A percentile compares a stretch with the other conserved stretches of the same genome.
Conservation (phyloP, 345 rosid species). For the Tarenaya hassleriana region DNA sequence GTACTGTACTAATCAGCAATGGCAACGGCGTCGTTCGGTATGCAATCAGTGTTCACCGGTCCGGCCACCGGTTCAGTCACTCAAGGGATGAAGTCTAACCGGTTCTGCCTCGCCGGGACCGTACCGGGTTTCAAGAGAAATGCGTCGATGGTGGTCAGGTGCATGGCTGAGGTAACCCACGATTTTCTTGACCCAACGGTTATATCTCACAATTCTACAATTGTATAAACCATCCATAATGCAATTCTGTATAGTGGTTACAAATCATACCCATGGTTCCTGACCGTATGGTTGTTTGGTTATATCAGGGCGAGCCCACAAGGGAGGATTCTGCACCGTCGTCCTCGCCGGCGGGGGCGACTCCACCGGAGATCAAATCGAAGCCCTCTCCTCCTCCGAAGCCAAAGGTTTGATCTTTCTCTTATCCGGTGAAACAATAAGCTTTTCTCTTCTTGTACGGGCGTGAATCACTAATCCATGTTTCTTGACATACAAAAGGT, state of each 20-base stretch:
- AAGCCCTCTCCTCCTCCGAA: conserved; percentile 21
- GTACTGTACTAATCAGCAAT: too few relatives aligned
- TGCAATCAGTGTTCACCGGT: conserved; percentile 40
- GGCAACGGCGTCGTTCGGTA: conserved; percentile 31
- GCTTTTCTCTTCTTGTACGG: not conserved
- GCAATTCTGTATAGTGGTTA: too few relatives aligned
- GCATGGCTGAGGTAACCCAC: conserved; percentile 39
- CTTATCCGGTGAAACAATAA: not conserved
- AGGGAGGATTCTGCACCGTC: conserved; percentile 25
- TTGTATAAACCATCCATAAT: too few relatives aligned
- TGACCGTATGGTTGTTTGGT: not conserved
- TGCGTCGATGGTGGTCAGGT: conserved; percentile 28
- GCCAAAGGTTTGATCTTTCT: conserved; percentile 23
- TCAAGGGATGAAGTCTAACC: conserved; percentile 22
- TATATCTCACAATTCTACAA: not conserved
- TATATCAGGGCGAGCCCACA: conserved; percentile 19
- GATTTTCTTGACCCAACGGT: not conserved
- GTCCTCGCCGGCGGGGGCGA: conserved; percentile 9
- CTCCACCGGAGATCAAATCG: conserved; percentile 24
- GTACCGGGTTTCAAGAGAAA: conserved; percentile 24
- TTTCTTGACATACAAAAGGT: conserved; percentile 19
- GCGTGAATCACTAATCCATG: not conserved
- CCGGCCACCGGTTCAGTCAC: conserved; percentile 28
- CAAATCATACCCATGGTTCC: not conserved
- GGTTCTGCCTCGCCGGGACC: conserved; percentile 17